phyloP scores from a whole-genome alignment of 1,284 basidiomycete species.

The Puccinia novopanici region DNA sequence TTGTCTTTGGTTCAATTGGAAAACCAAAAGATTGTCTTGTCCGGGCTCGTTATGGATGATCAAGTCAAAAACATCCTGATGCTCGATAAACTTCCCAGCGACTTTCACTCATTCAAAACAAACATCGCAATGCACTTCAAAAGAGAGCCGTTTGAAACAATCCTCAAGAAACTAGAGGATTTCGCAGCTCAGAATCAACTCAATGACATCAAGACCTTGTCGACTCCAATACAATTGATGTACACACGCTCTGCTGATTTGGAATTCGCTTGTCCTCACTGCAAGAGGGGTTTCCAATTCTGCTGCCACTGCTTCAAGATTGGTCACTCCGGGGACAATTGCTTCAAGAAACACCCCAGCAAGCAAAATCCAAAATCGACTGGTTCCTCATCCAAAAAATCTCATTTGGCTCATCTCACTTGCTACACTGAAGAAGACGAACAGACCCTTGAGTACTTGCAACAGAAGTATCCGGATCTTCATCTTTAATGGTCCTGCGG shows the following conservation, averaged over 20 bases:
- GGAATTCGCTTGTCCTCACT: neutral
- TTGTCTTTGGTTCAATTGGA: neutral
- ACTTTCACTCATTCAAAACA: neutral
- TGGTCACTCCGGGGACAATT: too few species aligned
- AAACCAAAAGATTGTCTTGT: neutral
- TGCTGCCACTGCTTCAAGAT: too few species aligned
- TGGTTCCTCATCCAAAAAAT: neutral
- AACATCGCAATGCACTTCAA: neutral
- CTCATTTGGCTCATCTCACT: neutral
- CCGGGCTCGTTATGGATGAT: neutral
- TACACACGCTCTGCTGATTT: neutral
- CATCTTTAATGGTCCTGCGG: too few species aligned
- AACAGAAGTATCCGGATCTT: too few species aligned
- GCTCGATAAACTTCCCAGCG: neutral
- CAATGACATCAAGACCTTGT: neutral
- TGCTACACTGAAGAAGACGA: neutral
- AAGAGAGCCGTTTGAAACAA: neutral
- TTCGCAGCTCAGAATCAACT: neutral
- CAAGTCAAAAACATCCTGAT: neutral
- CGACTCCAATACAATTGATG: neutral
- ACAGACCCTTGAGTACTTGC: too few species aligned
- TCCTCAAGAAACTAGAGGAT: neutral
- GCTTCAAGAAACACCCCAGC: neutral
- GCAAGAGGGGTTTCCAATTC: neutral
- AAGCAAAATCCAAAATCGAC: neutral